Evolutionary conservation across 1,139 yeast genomes (phyloP).

Genomic region (Casaregolazyma lundiana): DNA sequence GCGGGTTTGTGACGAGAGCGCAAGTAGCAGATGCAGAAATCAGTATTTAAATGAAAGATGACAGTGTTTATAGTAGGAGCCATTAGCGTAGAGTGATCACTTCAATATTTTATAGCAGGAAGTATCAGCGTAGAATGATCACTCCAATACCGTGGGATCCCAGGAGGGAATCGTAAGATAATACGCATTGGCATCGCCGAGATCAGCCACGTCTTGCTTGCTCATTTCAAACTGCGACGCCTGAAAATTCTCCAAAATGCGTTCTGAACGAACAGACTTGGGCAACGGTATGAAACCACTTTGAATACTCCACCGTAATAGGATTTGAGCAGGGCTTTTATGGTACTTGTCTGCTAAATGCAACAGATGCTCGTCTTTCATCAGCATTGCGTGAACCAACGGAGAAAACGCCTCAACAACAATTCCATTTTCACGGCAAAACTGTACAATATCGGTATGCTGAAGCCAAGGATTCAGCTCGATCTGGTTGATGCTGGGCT

Average conservation of each 20-base stretch:
- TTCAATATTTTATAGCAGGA: no score
- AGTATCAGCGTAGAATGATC: no score
- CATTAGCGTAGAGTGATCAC: no score
- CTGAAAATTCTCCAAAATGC: slow-evolving; percentile 46
- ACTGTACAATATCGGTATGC: slow-evolving; percentile 50
- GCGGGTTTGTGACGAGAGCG: slow-evolving; percentile 8
- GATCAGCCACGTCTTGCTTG: slow-evolving; percentile 14
- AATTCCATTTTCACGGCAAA: slow-evolving; percentile 48
- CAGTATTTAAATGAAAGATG: no score
- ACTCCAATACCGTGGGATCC: slow-evolving; percentile 21
- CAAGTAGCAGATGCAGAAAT: no score
- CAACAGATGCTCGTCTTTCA: slow-evolving; percentile 47
- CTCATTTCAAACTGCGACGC: slow-evolving; percentile 42
- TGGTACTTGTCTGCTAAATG: slow-evolving; percentile 37
- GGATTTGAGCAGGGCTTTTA: slow-evolving; percentile 40
- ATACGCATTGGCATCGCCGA: slow-evolving; percentile 20
- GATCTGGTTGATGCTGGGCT: slow-evolving; percentile 49
- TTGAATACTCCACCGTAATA: slow-evolving; percentile 39
- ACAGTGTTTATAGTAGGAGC: no score
- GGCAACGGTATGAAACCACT: slow-evolving; percentile 59
- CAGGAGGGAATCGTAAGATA: slow-evolving; percentile 19
- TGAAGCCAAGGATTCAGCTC: slow-evolving; percentile 61
- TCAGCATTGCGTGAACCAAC: slow-evolving; percentile 55
- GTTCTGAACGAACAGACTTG: slow-evolving; percentile 52
- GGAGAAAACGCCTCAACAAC: slow-evolving; percentile 69